Evolutionary conservation across 176 grass and related monocot species (phyloP).

Genomic region (Triticum aestivum): IWGSC_CS_RefSeq_v2.1 NC_057807.1:581115496-581115995

Average conservation of each 20-base stretch:
- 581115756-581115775: slow-evolving; percentile 8
- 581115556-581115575: slow-evolving; percentile 7
- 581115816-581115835: slow-evolving; percentile 20
- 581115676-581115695: slow-evolving; percentile 63
- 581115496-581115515: background rate
- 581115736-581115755: slow-evolving; percentile 50
- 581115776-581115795: background rate
- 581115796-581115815: slow-evolving; percentile 25
- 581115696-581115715: slow-evolving; percentile 66
- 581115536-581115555: slow-evolving; percentile 21
- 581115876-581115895: slow-evolving; percentile 5
- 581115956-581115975: slow-evolving; percentile 70
- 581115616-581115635: slow-evolving; percentile 37
- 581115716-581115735: slow-evolving; percentile 66
- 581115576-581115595: background rate
- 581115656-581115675: slow-evolving; percentile 51
- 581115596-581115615: background rate
- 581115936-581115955: slow-evolving; percentile 43
- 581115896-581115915: slow-evolving; percentile 48
- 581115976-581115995: slow-evolving; percentile 71
- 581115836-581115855: slow-evolving; percentile 39
- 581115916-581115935: slow-evolving; percentile 70
- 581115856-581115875: slow-evolving; percentile 36
- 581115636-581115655: slow-evolving; percentile 34
- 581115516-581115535: background rate